Evolutionary conservation across 495 filamentous ascomycete genomes (phyloP), one percentile per base, ranked within the genome.

Genomic region (Cudoniella acicularis): DNA sequence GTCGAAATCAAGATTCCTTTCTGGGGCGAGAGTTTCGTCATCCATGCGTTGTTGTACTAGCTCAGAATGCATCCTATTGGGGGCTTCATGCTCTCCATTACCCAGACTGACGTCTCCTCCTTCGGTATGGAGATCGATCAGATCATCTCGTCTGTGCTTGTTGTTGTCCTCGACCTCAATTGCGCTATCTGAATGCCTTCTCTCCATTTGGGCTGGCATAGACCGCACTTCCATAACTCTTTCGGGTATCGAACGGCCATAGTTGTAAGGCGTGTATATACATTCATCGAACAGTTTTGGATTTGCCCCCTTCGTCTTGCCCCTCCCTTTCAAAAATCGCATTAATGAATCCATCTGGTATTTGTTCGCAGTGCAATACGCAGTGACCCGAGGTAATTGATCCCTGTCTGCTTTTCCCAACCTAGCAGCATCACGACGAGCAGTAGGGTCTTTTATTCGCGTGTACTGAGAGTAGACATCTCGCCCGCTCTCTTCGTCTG

Each of bases 201-300:
- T 76, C 64, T 89, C 87, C n/a, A 74, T 50, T 61, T 68, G 62
- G 9, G 70, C 56, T 3, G 75, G 71, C 49, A 73, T 72, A 22
- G 72, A 69, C 20, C 74, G 74, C 1, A 72, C 64, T 41, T 75
- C 69, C 17, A 64, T 61, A 1, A 65, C 63, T 42, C 75, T 67
- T 51, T 74, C 67, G 52, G 40, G 61, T n/a, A 13, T 60, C 27
- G 45, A 13, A 17, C 36, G 36, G 0, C 60, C 68, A 67, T 98
- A 98, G 62, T 83, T 87, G 70, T 91, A 98, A 0, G 92, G 89
- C 2, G 93, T 90, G 69, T 97, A 98, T 56, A 98, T 90, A 71
- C 94, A 98, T 64, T 98, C 95, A 70, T 98, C 94, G 60, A 94
- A 95, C 42, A 90, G 73, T 71, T 96, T 98, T 10, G 94, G 92